Base-by-base conservation (phyloP, 2,329 filamentous ascomycete species). In the Colletotrichum siamense region DNA sequence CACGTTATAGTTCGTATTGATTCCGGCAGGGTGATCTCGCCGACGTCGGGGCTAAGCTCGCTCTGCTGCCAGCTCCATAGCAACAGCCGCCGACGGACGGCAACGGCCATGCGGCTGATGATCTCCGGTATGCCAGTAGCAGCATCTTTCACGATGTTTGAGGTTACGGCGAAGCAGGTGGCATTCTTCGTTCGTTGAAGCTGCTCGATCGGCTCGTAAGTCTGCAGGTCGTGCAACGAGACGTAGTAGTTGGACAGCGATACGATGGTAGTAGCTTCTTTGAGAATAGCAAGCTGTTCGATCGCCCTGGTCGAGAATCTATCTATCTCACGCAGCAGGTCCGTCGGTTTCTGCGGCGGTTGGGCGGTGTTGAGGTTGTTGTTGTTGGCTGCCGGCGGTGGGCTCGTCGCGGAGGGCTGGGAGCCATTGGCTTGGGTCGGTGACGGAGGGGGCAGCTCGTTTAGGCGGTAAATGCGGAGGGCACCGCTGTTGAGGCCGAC, bases 11-110 rank as follows among this genome's bases (percentile, higher is more conserved):
- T 96, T 82, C 97, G 95, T 77, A 98, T 95, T 26, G 94, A 92
- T 81, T 96, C 96, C 39, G 95, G 89, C 61, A 99, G 89, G 2
- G 92, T 91, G 49, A 98, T 91, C 85, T 99, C 97, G 32, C 88
- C 88, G 0, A 94, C 92, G 39, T 97, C 92, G 5, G 91, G 89
- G 64, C 91, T 91, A 57, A 98, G 89, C 86, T 99, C 97, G 88
- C 96, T 97, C 83, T 98, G 96, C 81, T 97, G 94, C 97, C 98
- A 99, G 81, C 94, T 95, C 96, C 97, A 99, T 71, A 98, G 86
- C 77, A 99, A 84, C 69, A 99, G 89, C 81, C 95, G 95, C 81
- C 97, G 90, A 89, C 99, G 99, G 39, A 98, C 95, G 6, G 96
- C 96, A 13, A 99, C 96, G 8, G 96, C 97, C 68, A 99, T 88